A percentile compares a stretch with the other conserved stretches of the same genome.
Evolutionary conservation across 2,329 filamentous ascomycete genomes (phyloP).

Genomic region (Diaporthe humulicola): DNA sequence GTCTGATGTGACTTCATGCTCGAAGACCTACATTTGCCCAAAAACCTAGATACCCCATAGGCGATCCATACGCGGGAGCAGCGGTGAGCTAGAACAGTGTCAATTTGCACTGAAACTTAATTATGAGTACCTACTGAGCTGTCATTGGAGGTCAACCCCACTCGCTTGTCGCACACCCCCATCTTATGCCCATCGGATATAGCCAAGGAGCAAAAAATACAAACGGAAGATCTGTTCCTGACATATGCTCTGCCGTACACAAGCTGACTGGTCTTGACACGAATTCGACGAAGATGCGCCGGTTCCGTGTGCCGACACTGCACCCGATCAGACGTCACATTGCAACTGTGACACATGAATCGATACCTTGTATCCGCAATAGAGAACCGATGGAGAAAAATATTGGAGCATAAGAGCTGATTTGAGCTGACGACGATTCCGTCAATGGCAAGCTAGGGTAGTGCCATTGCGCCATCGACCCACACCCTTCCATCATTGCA

Average conservation of each 20-base stretch:
- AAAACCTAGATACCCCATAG: neutral
- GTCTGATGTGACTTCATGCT: neutral
- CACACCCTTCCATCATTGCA: slow-evolving; percentile 37
- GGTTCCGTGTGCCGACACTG: neutral
- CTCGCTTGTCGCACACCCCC: neutral
- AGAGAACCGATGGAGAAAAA: neutral
- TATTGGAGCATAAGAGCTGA: neutral
- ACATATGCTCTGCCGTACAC: neutral
- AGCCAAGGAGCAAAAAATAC: neutral
- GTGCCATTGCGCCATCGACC: slow-evolving; percentile 39
- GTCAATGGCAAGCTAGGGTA: neutral
- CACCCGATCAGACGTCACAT: neutral
- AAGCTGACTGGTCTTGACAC: neutral
- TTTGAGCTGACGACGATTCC: slow-evolving; percentile 7
- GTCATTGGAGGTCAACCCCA: neutral
- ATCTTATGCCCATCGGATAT: neutral
- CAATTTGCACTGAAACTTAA: neutral
- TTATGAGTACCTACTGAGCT: neutral
- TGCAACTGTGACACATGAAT: neutral
- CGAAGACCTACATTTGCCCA: neutral
- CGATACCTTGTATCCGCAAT: neutral
- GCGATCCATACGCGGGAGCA: neutral
- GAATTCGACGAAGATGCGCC: too few relatives aligned
- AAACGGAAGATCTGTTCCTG: neutral
- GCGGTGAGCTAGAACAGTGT: neutral